phyloP scores from a whole-genome alignment of 2,329 filamentous ascomycete genomes.

The Fusarium nisikadoi region DNA sequence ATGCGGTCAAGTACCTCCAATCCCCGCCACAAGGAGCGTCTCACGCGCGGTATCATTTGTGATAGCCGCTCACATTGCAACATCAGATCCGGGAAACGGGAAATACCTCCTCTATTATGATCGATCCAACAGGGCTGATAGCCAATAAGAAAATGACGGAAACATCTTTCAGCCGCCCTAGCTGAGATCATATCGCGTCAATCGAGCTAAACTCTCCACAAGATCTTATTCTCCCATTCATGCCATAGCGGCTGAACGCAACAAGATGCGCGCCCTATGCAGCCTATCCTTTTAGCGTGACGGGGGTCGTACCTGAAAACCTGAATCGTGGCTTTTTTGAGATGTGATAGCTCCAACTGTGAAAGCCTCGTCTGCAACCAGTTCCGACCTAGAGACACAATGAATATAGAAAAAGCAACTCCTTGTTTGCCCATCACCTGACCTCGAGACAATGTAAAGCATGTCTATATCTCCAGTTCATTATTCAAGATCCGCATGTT shows the following conservation, averaged over 20 bases:
- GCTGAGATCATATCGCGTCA: constrained; percentile 13
- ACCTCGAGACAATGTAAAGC: not conserved
- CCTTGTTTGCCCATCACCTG: constrained; percentile 13
- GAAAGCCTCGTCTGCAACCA: not conserved
- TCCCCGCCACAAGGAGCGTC: not conserved
- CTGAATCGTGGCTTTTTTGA: constrained; percentile 31
- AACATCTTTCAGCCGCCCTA: not conserved
- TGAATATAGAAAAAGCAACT: not conserved
- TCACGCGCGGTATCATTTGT: constrained; percentile 4
- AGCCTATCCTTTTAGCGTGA: constrained; percentile 30
- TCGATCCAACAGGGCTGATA: not conserved
- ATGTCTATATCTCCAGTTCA: not conserved
- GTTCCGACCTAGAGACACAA: not conserved
- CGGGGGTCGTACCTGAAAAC: not conserved
- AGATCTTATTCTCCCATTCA: not conserved
- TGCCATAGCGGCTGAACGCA: not conserved
- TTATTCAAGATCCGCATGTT: not conserved
- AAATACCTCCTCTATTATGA: not conserved
- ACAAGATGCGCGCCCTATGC: constrained; percentile 13
- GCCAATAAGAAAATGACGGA: constrained; percentile 14
- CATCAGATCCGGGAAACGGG: constrained; percentile 21
- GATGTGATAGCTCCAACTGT: constrained; percentile 31
- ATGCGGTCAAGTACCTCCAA: not conserved
- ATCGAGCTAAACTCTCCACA: constrained; percentile 3
- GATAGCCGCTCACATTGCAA: constrained; percentile 15